Conservation (phyloP, 768 basidiomycete genomes). For the Tylopilus balloui region DNA sequence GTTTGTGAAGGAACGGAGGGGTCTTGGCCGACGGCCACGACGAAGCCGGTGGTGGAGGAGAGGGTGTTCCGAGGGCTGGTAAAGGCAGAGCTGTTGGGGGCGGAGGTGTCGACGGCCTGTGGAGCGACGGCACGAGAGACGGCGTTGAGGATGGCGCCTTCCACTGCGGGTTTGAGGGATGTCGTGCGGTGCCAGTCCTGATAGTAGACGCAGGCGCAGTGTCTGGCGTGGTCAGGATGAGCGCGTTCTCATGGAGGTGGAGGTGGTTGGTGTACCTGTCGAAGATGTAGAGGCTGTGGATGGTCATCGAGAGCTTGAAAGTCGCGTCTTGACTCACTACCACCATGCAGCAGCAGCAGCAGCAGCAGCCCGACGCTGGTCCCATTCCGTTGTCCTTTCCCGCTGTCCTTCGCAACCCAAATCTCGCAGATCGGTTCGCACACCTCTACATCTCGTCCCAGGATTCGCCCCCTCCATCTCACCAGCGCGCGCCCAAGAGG, state of each 20-base stretch:
- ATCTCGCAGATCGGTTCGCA: slow-evolving; percentile 48
- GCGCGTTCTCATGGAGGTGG: not conserved
- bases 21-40: slow-evolving; percentile 58
- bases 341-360: too few species aligned
- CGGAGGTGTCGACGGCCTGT: slow-evolving; percentile 29
- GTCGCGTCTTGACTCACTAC: too few species aligned
- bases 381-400: slow-evolving; percentile 67
- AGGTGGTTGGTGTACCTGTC: slow-evolving; percentile 52
- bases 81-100: slow-evolving; percentile 37
- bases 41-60: slow-evolving; percentile 57
- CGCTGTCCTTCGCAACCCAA: slow-evolving; percentile 58
- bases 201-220: slow-evolving; percentile 91
- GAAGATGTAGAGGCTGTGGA: slow-evolving; percentile 90
- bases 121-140: slow-evolving; percentile 68
- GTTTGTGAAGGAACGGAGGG: slow-evolving; percentile 23
- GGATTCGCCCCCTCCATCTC: not conserved
- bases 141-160: slow-evolving; percentile 71
- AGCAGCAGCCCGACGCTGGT: slow-evolving; percentile 3
- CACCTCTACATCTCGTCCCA: slow-evolving; percentile 37
- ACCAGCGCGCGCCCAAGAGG: slow-evolving; percentile 35
- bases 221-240: slow-evolving; percentile 42
- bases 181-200: slow-evolving; percentile 90
- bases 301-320: slow-evolving; percentile 66
- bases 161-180: slow-evolving; percentile 64
- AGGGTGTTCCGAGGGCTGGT: slow-evolving; percentile 66